Conservation (phyloP, 2,329 filamentous ascomycete genomes). For the Alternaria panax region DNA sequence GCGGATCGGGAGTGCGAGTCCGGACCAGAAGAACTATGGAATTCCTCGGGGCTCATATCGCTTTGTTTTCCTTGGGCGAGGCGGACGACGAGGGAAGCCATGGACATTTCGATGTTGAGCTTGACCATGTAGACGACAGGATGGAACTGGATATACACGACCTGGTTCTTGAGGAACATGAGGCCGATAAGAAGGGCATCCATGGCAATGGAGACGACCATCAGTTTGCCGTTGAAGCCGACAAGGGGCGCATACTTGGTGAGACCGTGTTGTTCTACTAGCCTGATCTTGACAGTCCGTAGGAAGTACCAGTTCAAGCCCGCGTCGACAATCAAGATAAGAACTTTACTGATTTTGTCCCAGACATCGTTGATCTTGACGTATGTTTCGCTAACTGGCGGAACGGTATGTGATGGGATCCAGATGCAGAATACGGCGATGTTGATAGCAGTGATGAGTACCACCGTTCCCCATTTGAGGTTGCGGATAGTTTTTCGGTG, state of each 20-base stretch:
- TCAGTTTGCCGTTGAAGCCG: conserved; percentile 52
- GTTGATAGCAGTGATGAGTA: conserved; percentile 59
- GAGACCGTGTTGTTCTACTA: conserved; percentile 50
- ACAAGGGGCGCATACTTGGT: conserved; percentile 53
- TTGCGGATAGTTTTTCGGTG: conserved; percentile 47
- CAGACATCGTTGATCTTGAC: conserved; percentile 59
- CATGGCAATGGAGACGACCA: conserved; percentile 53
- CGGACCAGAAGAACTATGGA: conserved; percentile 26
- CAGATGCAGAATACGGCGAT: conserved; percentile 63
- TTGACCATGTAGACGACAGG: conserved; percentile 54
- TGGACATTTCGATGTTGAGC: conserved; percentile 56
- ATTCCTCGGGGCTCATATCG: conserved; percentile 32
- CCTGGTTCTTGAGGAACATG: conserved; percentile 49
- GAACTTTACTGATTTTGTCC: conserved; percentile 62
- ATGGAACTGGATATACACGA: conserved; percentile 54
- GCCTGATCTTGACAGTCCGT: conserved; percentile 47
- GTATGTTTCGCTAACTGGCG: conserved; percentile 47
- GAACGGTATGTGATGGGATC: conserved; percentile 57
- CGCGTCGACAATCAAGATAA: conserved; percentile 61
- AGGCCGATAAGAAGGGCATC: conserved; percentile 51
- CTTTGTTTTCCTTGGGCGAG: conserved; percentile 44
- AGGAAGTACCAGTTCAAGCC: conserved; percentile 64
- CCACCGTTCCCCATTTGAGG: conserved; percentile 59
- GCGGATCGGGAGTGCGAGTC: conserved; percentile 25
- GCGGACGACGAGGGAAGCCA: conserved; percentile 53